Evolutionary conservation across 495 filamentous ascomycete species (phyloP), one percentile per base, ranked within the genome.

Genomic region (Neurospora africana): DNA sequence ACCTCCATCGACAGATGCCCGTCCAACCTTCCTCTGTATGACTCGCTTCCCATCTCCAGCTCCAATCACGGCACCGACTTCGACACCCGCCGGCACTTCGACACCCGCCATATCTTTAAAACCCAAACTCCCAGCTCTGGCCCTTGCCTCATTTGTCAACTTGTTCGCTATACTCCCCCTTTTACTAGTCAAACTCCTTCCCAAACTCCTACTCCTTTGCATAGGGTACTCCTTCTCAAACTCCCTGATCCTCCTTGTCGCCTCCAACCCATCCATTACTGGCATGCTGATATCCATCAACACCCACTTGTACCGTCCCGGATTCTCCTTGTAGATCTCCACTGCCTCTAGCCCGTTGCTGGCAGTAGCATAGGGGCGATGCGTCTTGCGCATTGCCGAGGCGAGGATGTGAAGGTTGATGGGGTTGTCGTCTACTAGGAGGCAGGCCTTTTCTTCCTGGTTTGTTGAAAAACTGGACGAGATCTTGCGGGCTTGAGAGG

Each of bases 241-340:
- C 15, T 81, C 79, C 15, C 91, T 85, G 69, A 93, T 91, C 9
- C 84, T 81, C 5, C 83, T 82, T 1, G 91, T 91, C 11, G 90
- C 86, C 58, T 86, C 87, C 39, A 92, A 79, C 5, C 91, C 91
- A 71, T 91, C 87, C 83, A 93, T 87, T 0, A 92, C 79, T 0
- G 91, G 91, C 91, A 94, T 93, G 72, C 85, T 88, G 69, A 93
- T 88, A 72, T 92, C 89, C 72, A 38, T 33, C 17, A 87, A 72
- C 30, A 87, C 79, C 65, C 84, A 81, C 65, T 81, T 78, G 70
- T 80, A 85, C 27, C 78, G 71, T 17, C 70, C 73, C 0, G 74
- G 74, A 5, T 72, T 72, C 27, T 73, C 47, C 27, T 76, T 73
- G 72, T 85, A 89, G 33, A 83, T 82, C 19, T 90, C 81, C 7